Evolutionary conservation across 805 yeast species (phyloP).

Genomic region (Saturnispora gosingensis): DNA sequence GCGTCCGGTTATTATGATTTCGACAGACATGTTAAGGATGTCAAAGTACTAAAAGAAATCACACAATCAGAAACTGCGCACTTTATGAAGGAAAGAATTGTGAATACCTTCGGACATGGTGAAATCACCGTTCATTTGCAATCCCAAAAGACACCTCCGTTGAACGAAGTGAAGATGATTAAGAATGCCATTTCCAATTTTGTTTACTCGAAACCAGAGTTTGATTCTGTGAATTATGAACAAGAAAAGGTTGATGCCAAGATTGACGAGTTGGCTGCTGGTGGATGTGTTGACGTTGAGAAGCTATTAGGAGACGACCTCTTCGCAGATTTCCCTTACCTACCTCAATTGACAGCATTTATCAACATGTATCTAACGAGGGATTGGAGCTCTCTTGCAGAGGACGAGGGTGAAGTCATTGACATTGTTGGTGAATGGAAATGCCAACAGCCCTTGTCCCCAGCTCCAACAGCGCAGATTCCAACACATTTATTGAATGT

Average conservation of each 20-base stretch:
- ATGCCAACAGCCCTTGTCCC: constrained; percentile 41
- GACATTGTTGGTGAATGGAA: constrained; percentile 47
- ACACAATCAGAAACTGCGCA: constrained; percentile 45
- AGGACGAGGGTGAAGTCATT: constrained; percentile 34
- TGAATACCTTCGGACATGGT: constrained; percentile 21
- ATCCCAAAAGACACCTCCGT: constrained; percentile 34
- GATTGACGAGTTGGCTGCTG: constrained; percentile 9
- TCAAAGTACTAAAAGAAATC: constrained; percentile 42
- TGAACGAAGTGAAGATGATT: constrained; percentile 18
- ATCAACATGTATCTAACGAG: constrained; percentile 6
- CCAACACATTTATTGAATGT: constrained; percentile 18
- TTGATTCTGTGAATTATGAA: constrained; percentile 22
- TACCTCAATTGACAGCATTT: constrained; percentile 8
- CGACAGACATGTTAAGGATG: constrained; percentile 45
- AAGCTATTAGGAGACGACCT: constrained; percentile 12
- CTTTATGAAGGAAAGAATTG: constrained; percentile 28
- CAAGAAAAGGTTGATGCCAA: constrained; percentile 13
- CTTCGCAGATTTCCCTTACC: constrained; percentile 16
- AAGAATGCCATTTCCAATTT: constrained; percentile 24
- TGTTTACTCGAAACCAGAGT: constrained; percentile 20
- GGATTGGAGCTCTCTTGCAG: constrained; percentile 9
- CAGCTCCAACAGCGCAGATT: constrained; percentile 48
- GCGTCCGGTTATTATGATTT: constrained; percentile 76
- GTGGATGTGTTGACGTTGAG: constrained; percentile 7
- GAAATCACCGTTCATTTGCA: constrained; percentile 54